Base-by-base conservation (phyloP, 257 asterid species). In the Sherardia arvensis region DNA sequence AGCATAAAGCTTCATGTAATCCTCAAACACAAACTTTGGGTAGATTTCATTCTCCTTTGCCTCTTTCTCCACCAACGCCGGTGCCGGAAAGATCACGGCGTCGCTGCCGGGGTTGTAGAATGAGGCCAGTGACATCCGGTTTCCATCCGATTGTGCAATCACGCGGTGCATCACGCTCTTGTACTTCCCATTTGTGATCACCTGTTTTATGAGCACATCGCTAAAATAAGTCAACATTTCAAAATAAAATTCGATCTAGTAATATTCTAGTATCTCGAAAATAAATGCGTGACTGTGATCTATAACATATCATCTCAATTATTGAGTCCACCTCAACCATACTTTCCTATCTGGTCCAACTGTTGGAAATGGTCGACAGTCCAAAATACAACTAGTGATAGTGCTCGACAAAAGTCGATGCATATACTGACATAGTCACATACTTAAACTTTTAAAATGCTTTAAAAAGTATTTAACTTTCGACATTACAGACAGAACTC, bases 11-110 rank as follows among this genome's bases (percentile, higher is more conserved):
- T 85, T 87, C 91, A 87, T 85, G 78, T 87, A 87, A 73, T 87
- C 95, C 25, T 81, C 87, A 53, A 87, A 87, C 64, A 87, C 86
- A 26, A 87, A 85, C 59, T 85, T 87, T 1, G 91, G 91, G 64
- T 87, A 85, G 65, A 66, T 61, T 11, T 76, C 73, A 21, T 77
- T 79, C 43, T 70, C 60, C 56, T 73, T 69, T 12, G 74, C 76
- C 54, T 71, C 81, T 56, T 78, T 83, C 69, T 81, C 91, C 8
- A 82, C 68, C 74, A 86, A 64, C 23, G 66, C 72, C 1, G 85
- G 83, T 27, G 90, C 88, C n/a, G 87, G 87, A 12, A 68, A 81
- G 64, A 84, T 84, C 45, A 84, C 82, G 8, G 87, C 90, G 56
- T 84, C 90, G 48, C 81, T 77, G 59, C 87, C 87, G 23, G 87